Base-by-base conservation (phyloP, 768 basidiomycete genomes). In the Dendrothele bispora region DNA sequence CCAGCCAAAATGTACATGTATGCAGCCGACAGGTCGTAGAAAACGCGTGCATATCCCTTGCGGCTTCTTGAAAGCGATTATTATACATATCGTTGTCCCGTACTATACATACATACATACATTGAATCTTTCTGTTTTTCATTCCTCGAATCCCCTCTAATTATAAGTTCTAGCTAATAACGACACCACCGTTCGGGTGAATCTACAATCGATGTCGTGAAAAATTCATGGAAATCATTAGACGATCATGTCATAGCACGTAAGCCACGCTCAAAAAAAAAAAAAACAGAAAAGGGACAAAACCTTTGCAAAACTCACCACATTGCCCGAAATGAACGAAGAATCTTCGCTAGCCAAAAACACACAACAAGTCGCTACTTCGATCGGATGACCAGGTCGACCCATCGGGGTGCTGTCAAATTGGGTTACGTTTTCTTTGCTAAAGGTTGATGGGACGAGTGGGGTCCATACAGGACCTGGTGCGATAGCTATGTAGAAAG, bases 391-490 rank as follows among this genome's bases (percentile, higher is more conserved):
- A 12, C 76, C 77, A 1, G 75, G 69, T 34, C 78, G 63, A 2
- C 70, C 72, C 56, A 78, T 76, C 4, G 77, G 72, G 0, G 68
- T 64, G 6, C 43, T 55, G 5, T 65, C 67, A 38, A 71, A 69
- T 4, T 49, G 51, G 39, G 67, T 55, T 37, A 67, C 63, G 2
- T 60, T 56, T 4, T 66, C 63, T 18, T 64, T 52, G 8, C 67
- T 60, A 65, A 74, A 74, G 3, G 68, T 69, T 3, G 67, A 58
- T 5, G 63, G 58, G 30, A 43, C 71, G 5, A 79, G 63, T 1
- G 78, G 78, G 1, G 78, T 80, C 70, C 73, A 73, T 55, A 80
- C 73, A 14, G 73, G 68, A 5, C 71, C 73, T 7, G 73, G 70
- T 2, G 68, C 68, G 32, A 75, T 68, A 15, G 63, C 71, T 61